Evolutionary conservation across 1,139 yeast genomes (phyloP), one percentile per base, ranked within the genome.

Genomic region (Saccharomyces hybrid): DNA sequence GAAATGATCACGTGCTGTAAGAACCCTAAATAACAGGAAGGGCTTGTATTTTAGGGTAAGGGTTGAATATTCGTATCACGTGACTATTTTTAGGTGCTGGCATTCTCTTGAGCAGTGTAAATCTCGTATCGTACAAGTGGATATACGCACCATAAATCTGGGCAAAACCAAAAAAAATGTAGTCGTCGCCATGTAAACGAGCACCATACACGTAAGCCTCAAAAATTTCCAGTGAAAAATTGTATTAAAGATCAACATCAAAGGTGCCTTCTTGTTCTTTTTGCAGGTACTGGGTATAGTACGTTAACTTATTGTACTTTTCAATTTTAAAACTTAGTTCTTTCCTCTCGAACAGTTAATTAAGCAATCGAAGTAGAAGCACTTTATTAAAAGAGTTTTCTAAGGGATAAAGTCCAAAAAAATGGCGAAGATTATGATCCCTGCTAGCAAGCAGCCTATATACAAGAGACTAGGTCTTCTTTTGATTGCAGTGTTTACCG

Each of bases 381-480:
- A 23, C 34, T 32, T 28, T n/a, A 42, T 16, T 5, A 26, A 5
- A 46, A 34, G 6, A 50, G 38, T 48, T 29, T 47, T 6, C 19
- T 13, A 23, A 48, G 28, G 19, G 42, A 32, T 13, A 48, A 34
- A n/a, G 46, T 23, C 25, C 26, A 16, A 5, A 26, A 53, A 46
- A 26, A 49, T 56, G 54, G 31, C 47, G 32, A 54, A 49, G 38
- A 34, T 52, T 38, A 53, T 38, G 42, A 52, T 48, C 42, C 50
- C 52, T 11, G 34, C 49, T 25, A 53, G 52, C 28, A 55, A 57
- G 42, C 55, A 52, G 32, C 46, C 46, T 13, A 38, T 58, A 23
- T 54, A 51, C 26, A 57, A 53, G 29, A 51, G 52, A n/a, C 34
- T 60, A 23, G 58, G 54, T 19, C 34, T 58, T 5, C 52, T 51